phyloP scores from a whole-genome alignment of 2,329 filamentous ascomycete species.

The Ascochyta koolunga region DNA sequence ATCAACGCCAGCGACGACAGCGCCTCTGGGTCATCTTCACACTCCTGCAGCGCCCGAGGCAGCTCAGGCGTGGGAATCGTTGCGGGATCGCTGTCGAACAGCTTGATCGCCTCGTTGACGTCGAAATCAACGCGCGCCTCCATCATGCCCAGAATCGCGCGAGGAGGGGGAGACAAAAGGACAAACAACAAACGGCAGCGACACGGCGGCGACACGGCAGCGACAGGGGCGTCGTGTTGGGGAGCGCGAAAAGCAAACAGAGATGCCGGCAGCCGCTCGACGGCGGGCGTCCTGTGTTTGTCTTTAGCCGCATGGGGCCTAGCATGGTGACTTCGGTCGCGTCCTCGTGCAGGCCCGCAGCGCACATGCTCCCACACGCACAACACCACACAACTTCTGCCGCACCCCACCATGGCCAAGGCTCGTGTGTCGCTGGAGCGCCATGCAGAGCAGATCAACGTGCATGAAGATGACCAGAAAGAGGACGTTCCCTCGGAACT shows the following conservation, averaged over 20 bases:
- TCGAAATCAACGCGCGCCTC: conserved; percentile 77
- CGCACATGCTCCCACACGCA: conserved; percentile 12
- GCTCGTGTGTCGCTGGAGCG: conserved; percentile 35
- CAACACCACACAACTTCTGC: conserved; percentile 15
- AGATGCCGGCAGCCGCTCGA: conserved; percentile 21
- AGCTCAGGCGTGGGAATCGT: conserved; percentile 86
- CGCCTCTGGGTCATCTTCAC: conserved; percentile 87
- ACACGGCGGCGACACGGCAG: conserved; percentile 22
- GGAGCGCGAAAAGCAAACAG: conserved; percentile 17
- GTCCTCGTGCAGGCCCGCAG: conserved; percentile 8
- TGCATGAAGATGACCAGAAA: conserved; percentile 37
- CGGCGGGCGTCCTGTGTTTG: conserved; percentile 29
- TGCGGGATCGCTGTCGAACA: conserved; percentile 92
- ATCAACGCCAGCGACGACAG: conserved; percentile 76
- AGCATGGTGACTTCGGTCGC: conserved; percentile 17
- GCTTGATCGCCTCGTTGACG: conserved; percentile 94
- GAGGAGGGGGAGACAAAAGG: conserved; percentile 14
- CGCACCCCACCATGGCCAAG: conserved; percentile 38
- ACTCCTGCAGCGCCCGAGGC: conserved; percentile 80
- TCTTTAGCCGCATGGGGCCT: conserved; percentile 10
- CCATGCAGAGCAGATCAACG: conserved; percentile 34
- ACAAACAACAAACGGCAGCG: conserved; percentile 22
- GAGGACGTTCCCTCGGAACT: conserved; percentile 49
- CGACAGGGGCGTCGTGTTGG: conserved; percentile 23
- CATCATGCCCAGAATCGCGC: conserved; percentile 60